Evolutionary conservation across 2,329 filamentous ascomycete genomes (phyloP).

Genomic region (Calycina herbarum): DNA sequence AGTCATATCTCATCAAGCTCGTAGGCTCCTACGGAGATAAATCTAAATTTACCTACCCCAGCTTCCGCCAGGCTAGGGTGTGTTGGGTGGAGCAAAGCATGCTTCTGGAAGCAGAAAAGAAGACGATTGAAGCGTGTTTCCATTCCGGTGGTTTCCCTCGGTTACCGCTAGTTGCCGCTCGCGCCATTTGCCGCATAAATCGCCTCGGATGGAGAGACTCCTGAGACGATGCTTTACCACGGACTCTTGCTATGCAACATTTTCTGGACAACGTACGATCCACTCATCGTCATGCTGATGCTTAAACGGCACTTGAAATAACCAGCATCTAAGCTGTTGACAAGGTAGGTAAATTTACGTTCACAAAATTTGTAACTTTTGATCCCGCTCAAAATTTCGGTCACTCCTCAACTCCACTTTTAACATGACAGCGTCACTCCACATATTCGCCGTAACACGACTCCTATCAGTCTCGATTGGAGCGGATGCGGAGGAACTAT

Average conservation of each 20-base stretch:
- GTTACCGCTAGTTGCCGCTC: constrained; percentile 4
- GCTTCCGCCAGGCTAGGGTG: neutral
- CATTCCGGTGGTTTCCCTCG: neutral
- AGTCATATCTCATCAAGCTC: neutral
- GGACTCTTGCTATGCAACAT: neutral
- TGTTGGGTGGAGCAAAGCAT: neutral
- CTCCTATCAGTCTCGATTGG: neutral
- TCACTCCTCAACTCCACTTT: constrained; percentile 3
- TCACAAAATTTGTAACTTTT: neutral
- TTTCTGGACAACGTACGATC: neutral
- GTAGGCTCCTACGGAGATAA: neutral
- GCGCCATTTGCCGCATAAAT: neutral
- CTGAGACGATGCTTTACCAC: neutral
- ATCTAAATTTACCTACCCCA: constrained; percentile 3
- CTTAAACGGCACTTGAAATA: neutral
- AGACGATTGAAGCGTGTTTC: constrained; percentile 1
- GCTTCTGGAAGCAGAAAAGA: constrained; percentile 2
- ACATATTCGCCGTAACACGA: neutral
- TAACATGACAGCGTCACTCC: constrained; percentile 1
- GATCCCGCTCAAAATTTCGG: constrained; percentile 1
- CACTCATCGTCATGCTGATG: neutral
- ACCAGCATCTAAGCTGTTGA: neutral
- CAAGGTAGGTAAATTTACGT: neutral
- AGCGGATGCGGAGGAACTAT: neutral
- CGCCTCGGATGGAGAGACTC: neutral